Evolutionary conservation across 169 alveolate genomes (phyloP), one percentile per base, ranked within the genome.

Genomic region (Plasmodium cynomolgi): DNA sequence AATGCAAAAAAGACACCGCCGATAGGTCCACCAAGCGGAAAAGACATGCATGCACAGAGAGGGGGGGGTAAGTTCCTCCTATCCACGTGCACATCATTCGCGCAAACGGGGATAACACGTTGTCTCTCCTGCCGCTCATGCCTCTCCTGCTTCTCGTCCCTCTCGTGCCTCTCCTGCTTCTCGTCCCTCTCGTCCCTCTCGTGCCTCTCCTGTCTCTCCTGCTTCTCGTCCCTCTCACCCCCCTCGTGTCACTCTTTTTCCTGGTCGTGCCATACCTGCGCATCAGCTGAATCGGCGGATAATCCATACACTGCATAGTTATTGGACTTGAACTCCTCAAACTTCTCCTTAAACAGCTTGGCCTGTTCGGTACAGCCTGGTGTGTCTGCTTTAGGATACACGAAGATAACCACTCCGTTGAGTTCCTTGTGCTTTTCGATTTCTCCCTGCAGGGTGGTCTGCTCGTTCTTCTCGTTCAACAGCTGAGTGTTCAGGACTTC

Each of bases 291-390:
- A 81, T 94, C 92, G 3, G 96, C 97, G 91, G 95, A 96, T 26
- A 96, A 92, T 17, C 95, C 96, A 81, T 96, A 96, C 39, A 96
- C 97, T 47, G 84, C 83, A 71, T 75, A 92, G 7, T 84, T 84
- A 47, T 82, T 92, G 23, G 62, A 58, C 4, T 79, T 90, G 72
- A 96, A 86, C 15, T 84, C 74, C n/a, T 84, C 79, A 77, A 29
- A 73, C 34, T 84, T 92, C 34, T 83, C 80, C 34, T 93, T 92
- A 50, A 95, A 96, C 23, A 83, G 41, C 26, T 96, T 83, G 34
- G 98, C 98, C 92, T 96, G 98, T 44, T 94, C 85, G 3, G 97
- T 96, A 41, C 98, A 96, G 6, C 93, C 93, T 4, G 98, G 98
- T 20, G 98, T 96, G 58, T 95, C 92, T 7, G 95, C 97, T 23